A percentile compares a stretch with the other conserved stretches of the same genome.
These are phyloP conservation scores for Vitis hybrid DNA, from an alignment of 177 flowering plant genomes.

Conservation along the genomic window DNA sequence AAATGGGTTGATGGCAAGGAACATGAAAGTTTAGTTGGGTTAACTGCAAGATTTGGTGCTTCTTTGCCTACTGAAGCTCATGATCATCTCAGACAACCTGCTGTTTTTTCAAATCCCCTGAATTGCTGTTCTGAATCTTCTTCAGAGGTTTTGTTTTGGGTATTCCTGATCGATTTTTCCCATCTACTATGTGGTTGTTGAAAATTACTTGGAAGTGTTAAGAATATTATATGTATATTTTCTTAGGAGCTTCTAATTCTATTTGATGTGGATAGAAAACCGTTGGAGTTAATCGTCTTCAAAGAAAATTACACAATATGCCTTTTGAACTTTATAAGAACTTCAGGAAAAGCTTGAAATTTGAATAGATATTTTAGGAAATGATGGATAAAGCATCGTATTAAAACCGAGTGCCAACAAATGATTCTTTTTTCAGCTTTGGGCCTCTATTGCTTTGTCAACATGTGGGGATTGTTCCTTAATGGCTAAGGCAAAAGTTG, in stretches of 20 bases:
- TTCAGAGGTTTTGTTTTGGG: slow-evolving; percentile 41
- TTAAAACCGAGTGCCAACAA: not conserved
- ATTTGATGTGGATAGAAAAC: too few relatives aligned
- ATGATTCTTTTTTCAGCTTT: slow-evolving; percentile 41
- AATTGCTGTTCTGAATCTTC: slow-evolving; percentile 56
- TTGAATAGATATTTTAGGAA: not conserved
- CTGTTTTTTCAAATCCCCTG: slow-evolving; percentile 56
- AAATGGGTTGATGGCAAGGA: slow-evolving; percentile 67
- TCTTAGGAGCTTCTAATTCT: too few relatives aligned
- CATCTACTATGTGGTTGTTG: not conserved
- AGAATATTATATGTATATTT: too few relatives aligned
- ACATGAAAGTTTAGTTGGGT: slow-evolving; percentile 44
- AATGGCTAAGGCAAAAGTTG: slow-evolving; percentile 66
- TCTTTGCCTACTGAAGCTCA: slow-evolving; percentile 46
- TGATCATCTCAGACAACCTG: slow-evolving; percentile 41
- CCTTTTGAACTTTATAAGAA: too few relatives aligned
- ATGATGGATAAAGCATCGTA: not conserved
- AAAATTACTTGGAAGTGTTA: too few relatives aligned
- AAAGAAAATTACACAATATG: too few relatives aligned
- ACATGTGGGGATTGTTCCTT: slow-evolving; percentile 80
- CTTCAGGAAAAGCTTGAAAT: not conserved
- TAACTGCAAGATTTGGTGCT: slow-evolving; percentile 75
- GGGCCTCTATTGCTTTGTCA: slow-evolving; percentile 60
- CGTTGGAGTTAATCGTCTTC: too few relatives aligned
- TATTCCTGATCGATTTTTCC: not conserved